Conservation (phyloP, 306 rosid genomes). For the Cucurbita maxima region DNA sequence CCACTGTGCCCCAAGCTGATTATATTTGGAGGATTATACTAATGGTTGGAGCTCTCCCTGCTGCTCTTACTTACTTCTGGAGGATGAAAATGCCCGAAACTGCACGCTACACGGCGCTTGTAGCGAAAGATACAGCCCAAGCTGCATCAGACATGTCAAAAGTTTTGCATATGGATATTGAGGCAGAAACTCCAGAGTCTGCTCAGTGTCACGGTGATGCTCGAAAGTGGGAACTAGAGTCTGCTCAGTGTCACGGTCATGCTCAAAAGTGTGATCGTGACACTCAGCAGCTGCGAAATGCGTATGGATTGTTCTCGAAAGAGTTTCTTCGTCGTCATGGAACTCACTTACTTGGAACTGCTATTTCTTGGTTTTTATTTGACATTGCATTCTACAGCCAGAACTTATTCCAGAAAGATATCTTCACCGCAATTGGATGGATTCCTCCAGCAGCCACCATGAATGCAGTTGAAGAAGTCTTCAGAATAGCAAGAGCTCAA, state of each 20-base stretch:
- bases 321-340: constrained; percentile 49
- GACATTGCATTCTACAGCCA: constrained; percentile 64
- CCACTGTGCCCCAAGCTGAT: constrained; percentile 59
- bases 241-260: no score
- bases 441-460: constrained; percentile 43
- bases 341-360: constrained; percentile 49
- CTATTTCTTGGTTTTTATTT: constrained; percentile 51
- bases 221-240: no score
- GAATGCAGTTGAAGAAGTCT: constrained; percentile 50
- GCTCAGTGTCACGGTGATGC: background rate
- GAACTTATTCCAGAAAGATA: constrained; percentile 56
- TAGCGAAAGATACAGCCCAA: constrained; percentile 37
- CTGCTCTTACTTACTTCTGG: constrained; percentile 50
- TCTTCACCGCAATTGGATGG: constrained; percentile 64
- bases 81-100: constrained; percentile 76
- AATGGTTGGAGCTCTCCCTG: constrained; percentile 67
- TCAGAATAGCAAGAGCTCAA: constrained; percentile 45
- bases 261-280: no score
- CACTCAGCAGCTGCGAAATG: background rate
- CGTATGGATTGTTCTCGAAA: constrained; percentile 22
- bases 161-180: constrained; percentile 44
- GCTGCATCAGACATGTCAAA: constrained; percentile 63
- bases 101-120: constrained; percentile 61
- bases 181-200: constrained; percentile 13
- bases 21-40: constrained; percentile 50